Conservation (phyloP, 2,329 filamentous ascomycete genomes). For the Ceratocystis harringtonii region DNA sequence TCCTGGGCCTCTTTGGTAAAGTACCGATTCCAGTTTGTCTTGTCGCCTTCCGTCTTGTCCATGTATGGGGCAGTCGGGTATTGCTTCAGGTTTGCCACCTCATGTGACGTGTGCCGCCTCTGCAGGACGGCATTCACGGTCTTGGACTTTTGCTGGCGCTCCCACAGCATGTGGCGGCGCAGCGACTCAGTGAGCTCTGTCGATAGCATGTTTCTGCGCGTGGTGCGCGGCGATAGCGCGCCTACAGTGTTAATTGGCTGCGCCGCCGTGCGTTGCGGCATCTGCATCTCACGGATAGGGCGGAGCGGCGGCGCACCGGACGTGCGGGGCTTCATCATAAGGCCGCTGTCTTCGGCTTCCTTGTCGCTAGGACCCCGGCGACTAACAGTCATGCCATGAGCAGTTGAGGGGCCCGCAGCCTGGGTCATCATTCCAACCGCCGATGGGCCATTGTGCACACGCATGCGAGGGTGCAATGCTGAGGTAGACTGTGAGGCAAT, state of each 20-base stretch:
- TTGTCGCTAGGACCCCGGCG: slow-evolving; percentile 33
- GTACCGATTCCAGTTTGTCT: slow-evolving; percentile 71
- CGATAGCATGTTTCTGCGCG: slow-evolving; percentile 85
- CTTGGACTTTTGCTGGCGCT: slow-evolving; percentile 84
- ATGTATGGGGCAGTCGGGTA: slow-evolving; percentile 54
- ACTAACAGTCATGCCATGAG: slow-evolving; percentile 17
- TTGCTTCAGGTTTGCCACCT: slow-evolving; percentile 76
- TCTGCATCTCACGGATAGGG: slow-evolving; percentile 37
- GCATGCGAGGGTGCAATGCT: slow-evolving; percentile 45
- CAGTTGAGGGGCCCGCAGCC: slow-evolving; percentile 27
- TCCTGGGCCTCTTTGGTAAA: slow-evolving; percentile 60
- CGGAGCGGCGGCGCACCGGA: slow-evolving; percentile 34
- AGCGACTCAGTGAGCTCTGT: slow-evolving; percentile 90
- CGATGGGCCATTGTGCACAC: slow-evolving; percentile 31
- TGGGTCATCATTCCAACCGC: slow-evolving; percentile 10
- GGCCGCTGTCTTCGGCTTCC: slow-evolving; percentile 45
- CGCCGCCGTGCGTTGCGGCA: slow-evolving; percentile 49
- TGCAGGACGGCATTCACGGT: slow-evolving; percentile 81
- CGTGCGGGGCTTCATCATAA: slow-evolving; percentile 48
- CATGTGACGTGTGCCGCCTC: slow-evolving; percentile 77
- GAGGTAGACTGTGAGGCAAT: slow-evolving; percentile 52
- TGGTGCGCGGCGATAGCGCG: slow-evolving; percentile 78
- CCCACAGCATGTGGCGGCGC: slow-evolving; percentile 81
- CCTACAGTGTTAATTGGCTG: slow-evolving; percentile 69
- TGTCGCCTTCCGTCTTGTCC: slow-evolving; percentile 46